Base-by-base conservation (phyloP, 345 rosid genomes). In the Combretum micranthum region DNA sequence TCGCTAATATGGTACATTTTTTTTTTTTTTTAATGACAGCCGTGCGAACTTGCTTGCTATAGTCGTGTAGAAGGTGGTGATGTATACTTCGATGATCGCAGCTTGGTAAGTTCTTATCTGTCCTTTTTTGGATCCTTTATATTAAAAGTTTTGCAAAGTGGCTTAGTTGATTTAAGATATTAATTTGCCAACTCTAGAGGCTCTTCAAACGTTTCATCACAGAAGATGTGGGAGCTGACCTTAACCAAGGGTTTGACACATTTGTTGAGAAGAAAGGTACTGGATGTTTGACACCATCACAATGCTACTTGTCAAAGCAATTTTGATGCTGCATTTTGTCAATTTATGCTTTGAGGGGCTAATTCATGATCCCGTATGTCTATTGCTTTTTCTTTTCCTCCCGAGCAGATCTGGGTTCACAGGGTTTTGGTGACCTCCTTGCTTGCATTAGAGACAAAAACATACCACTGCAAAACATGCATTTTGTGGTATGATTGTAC, bases 211-310 rank as follows among this genome's bases (percentile, higher is more conserved):
- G 85, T 63, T 77, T 56, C 57, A 68, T 93, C 64, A 63, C 78
- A 55, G 90, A 89, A 74, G 92, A 89, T 32, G 61, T 83, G 72
- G 97, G 96, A 71, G 87, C 97, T 47, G 97, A 93, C 77, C 76
- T 93, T 55, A 89, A 93, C 74, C 81, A 87, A 76, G 97, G 99
- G 55, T 93, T 72, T 51, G 95, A 93, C 65, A 87, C 99, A 53
- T 93, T 79, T 71, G 71, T 62, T 56, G 86, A 75, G 62, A 93
- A 93, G 63, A 85, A 58, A 75, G 97, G 97, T 93, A 60, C 42
- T 5, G 13, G 20, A 25, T 1, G 6, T 46, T 13, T 57, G 4
- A 25, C 32, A 22, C 52, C 39, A 32, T 32, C 39, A 32, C 5
- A 32, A 3, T 32, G 9, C 39, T 10, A 32, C 8, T 32, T 6